A percentile compares a stretch with the other conserved stretches of the same genome.
Conservation (phyloP, 2,329 filamentous ascomycete genomes). For the Chrysoporthe deuterocubensis region DNA sequence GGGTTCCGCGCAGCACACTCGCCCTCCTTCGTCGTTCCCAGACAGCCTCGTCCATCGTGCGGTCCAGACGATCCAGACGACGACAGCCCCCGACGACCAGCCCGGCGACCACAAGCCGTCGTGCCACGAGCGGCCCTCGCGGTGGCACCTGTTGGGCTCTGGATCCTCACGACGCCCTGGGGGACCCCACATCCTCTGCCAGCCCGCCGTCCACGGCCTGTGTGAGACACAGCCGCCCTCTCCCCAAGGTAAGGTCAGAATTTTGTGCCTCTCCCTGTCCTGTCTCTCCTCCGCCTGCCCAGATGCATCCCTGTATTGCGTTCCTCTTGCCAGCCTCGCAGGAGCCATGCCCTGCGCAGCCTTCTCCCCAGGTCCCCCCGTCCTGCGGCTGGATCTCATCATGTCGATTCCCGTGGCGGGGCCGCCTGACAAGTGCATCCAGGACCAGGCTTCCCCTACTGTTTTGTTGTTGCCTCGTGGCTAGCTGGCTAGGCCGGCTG, state of each 20-base stretch:
- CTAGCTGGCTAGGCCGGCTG: not conserved
- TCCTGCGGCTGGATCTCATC: constrained; percentile 5
- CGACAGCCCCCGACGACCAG: constrained; percentile 17
- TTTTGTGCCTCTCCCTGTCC: constrained; percentile 5
- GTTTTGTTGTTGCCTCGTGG: not conserved
- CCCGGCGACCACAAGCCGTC: constrained; percentile 14
- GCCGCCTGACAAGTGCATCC: constrained; percentile 19
- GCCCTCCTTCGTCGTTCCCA: constrained; percentile 3
- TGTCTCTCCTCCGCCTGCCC: not conserved
- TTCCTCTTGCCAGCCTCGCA: not conserved
- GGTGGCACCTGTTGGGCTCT: constrained; percentile 19
- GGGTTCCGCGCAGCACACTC: constrained; percentile 18
- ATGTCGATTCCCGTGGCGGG: constrained; percentile 25
- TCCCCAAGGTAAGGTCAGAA: constrained; percentile 24
- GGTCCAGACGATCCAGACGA: not conserved
- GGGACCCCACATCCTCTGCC: constrained; percentile 24
- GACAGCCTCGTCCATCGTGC: not conserved
- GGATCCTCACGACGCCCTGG: constrained; percentile 6
- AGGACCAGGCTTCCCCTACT: constrained; percentile 2
- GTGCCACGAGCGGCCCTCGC: constrained; percentile 16
- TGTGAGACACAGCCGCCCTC: constrained; percentile 3
- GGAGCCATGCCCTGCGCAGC: not conserved
- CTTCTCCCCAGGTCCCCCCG: not conserved
- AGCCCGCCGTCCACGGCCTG: constrained; percentile 16
- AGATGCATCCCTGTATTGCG: not conserved